Conservation (phyloP, 129 eudicot genomes). For the Helichrysum umbraculigerum region DNA sequence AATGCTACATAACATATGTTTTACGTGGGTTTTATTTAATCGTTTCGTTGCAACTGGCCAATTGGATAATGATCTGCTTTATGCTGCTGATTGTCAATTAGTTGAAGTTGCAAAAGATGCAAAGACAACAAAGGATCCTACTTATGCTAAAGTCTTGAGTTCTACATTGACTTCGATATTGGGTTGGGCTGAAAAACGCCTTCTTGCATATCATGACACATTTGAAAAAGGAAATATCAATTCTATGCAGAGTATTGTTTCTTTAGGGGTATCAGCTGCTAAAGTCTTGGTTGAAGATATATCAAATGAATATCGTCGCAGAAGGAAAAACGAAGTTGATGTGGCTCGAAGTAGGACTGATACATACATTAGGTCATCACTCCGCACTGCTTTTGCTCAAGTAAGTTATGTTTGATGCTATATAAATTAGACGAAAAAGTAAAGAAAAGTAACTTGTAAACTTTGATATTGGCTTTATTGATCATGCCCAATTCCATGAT, state of each 20-base stretch:
- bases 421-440: background rate
- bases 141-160: conserved; percentile 70
- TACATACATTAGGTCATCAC: conserved; percentile 93
- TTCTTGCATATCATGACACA: conserved; percentile 97
- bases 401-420: conserved; percentile 38
- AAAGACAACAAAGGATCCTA: conserved; percentile 76
- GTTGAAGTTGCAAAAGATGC: conserved; percentile 98
- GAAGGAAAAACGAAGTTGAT: conserved; percentile 82
- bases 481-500: background rate
- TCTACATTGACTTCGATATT: conserved; percentile 78
- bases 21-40: conserved; percentile 87
- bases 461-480: background rate
- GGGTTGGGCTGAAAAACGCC: conserved; percentile 97
- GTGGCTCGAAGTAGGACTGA: conserved; percentile 94
- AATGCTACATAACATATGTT: conserved; percentile 87
- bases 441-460: background rate
- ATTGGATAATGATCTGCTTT: conserved; percentile 67
- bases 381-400: conserved; percentile 99
- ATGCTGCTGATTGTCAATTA: conserved; percentile 92
- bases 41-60: conserved; percentile 91
- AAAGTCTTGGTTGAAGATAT: conserved; percentile 92
- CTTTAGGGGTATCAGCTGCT: conserved; percentile 89
- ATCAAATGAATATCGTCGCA: conserved; percentile 91
- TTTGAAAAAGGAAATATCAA: conserved; percentile 72
- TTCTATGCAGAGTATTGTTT: conserved; percentile 87